phyloP scores from a whole-genome alignment of 2,329 filamentous ascomycete genomes.

The Hymenoscyphus albidus region DNA sequence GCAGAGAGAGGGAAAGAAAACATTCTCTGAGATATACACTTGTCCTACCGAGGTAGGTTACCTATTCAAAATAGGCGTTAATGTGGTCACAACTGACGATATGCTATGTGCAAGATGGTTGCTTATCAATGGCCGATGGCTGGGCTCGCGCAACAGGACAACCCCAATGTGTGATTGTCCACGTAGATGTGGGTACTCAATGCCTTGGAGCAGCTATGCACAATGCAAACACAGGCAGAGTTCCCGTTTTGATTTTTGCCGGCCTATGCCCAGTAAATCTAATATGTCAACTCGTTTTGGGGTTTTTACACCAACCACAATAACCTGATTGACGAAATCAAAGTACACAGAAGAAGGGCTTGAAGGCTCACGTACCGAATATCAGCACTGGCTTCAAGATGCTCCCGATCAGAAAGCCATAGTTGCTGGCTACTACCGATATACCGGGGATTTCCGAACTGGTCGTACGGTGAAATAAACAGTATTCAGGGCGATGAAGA shows the following conservation, averaged over 20 bases:
- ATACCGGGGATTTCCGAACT: slow-evolving; percentile 63
- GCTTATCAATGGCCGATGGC: slow-evolving; percentile 36
- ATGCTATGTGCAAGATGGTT: slow-evolving; percentile 51
- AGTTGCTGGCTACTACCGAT: slow-evolving; percentile 66
- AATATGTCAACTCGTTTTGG: no score
- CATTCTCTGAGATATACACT: slow-evolving; percentile 63
- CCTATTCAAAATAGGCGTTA: slow-evolving; percentile 10
- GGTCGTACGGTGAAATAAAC: slow-evolving; percentile 70
- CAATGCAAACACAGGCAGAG: no score
- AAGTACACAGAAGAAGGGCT: slow-evolving; percentile 62
- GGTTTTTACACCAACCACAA: no score
- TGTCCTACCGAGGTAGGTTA: slow-evolving; percentile 68
- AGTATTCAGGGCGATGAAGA: slow-evolving; percentile 64
- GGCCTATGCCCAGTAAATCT: no score
- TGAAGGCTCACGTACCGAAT: slow-evolving; percentile 64
- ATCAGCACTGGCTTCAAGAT: slow-evolving; percentile 74
- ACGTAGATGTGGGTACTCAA: no score
- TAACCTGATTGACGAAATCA: no score
- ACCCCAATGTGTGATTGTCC: no score
- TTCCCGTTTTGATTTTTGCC: no score
- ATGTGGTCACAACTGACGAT: neutral
- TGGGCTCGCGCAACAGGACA: no score
- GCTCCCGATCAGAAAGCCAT: slow-evolving; percentile 70
- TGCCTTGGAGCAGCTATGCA: no score
- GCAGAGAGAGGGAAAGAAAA: slow-evolving; percentile 53